Percentiles rank a stretch among this genome's conserved stretches.
Conservation (phyloP, 2,329 filamentous ascomycete genomes). For the Fusarium tanahbumbuense region DNA sequence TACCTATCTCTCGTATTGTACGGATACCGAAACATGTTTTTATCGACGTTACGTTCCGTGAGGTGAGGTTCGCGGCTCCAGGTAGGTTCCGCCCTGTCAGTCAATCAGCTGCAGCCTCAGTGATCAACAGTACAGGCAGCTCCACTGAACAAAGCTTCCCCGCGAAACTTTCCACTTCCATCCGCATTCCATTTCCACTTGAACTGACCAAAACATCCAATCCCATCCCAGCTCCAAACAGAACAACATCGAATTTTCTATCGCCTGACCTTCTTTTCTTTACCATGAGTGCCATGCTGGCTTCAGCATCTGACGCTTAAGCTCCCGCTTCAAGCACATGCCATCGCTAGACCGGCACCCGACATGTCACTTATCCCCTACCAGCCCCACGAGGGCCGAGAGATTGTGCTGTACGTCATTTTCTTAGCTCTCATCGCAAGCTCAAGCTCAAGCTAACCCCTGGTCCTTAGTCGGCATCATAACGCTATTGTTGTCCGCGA, state of each 20-base stretch:
- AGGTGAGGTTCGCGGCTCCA: too few relatives aligned
- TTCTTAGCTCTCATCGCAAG: slow-evolving; percentile 41
- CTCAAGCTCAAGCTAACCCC: slow-evolving; percentile 21
- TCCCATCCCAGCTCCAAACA: slow-evolving; percentile 13
- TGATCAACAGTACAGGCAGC: slow-evolving; percentile 15
- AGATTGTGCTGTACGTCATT: slow-evolving; percentile 80
- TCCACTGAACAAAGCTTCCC: slow-evolving; percentile 5
- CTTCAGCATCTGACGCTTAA: slow-evolving; percentile 32
- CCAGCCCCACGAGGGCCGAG: slow-evolving; percentile 75
- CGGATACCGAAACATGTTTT: background rate
- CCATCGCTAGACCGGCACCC: background rate
- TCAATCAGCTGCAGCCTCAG: slow-evolving; percentile 14
- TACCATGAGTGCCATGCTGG: slow-evolving; percentile 43
- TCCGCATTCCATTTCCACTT: slow-evolving; percentile 9
- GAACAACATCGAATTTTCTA: slow-evolving; percentile 7
- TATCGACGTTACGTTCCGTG: slow-evolving; percentile 7
- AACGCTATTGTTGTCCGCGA: slow-evolving; percentile 94
- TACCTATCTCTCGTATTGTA: background rate
- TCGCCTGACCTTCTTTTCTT: slow-evolving; percentile 13
- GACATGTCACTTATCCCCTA: slow-evolving; percentile 80
- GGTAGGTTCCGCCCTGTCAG: slow-evolving; percentile 15
- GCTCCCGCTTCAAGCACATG: slow-evolving; percentile 51
- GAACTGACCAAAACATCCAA: slow-evolving; percentile 20
- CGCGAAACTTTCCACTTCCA: slow-evolving; percentile 9
- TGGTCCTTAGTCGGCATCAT: slow-evolving; percentile 78